phyloP scores from a whole-genome alignment of 176 grass and related monocot species.

The Leersia perrieri region DNA sequence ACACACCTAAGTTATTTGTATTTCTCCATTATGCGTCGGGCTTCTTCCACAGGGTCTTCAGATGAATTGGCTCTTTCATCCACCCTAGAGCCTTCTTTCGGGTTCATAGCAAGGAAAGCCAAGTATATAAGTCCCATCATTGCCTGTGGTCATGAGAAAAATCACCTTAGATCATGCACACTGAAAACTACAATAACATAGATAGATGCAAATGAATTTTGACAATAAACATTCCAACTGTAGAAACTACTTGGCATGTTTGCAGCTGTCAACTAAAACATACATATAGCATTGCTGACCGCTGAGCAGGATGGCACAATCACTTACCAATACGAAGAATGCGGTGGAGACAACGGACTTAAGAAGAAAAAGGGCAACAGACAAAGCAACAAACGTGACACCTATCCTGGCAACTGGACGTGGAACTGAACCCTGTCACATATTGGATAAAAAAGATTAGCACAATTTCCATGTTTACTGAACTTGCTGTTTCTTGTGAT shows the following conservation, averaged over 20 bases:
- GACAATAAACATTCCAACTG: neutral
- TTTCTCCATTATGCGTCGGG: constrained; percentile 94
- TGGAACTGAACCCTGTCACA: constrained; percentile 68
- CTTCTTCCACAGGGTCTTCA: constrained; percentile 78
- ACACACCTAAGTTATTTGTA: constrained; percentile 45
- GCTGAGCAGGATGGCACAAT: neutral
- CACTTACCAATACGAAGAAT: constrained; percentile 61
- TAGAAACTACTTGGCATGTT: neutral
- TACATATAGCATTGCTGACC: neutral
- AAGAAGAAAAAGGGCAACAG: constrained; percentile 54
- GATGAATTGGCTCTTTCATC: constrained; percentile 23
- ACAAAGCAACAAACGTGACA: constrained; percentile 40
- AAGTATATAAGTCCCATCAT: constrained; percentile 95
- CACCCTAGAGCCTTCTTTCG: constrained; percentile 53
- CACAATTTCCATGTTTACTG: neutral
- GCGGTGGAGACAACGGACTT: constrained; percentile 85
- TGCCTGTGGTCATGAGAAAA: constrained; percentile 37
- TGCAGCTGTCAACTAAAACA: neutral
- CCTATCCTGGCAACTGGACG: constrained; percentile 80
- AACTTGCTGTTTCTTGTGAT: neutral
- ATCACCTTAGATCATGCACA: neutral
- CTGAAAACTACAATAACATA: neutral
- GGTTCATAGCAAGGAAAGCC: constrained; percentile 65
- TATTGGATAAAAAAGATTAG: neutral
- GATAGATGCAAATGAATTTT: neutral